Evolutionary conservation across 805 yeast species (phyloP).

Genomic region (Hanseniaspora vineae): DNA sequence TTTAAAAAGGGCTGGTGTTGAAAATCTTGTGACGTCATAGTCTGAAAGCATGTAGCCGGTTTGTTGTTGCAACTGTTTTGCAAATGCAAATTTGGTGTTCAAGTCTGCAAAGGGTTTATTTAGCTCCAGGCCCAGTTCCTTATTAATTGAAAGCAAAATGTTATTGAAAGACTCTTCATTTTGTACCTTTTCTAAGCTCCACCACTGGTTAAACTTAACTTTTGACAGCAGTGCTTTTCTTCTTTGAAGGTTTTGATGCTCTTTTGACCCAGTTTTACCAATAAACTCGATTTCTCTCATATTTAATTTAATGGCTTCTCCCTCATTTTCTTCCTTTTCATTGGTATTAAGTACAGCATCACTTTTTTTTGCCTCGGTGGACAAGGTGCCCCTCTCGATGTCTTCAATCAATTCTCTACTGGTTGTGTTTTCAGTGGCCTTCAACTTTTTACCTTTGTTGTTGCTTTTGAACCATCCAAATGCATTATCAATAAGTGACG

Average conservation of each 20-base stretch:
- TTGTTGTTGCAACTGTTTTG: conserved; percentile 22
- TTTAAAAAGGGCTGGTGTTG: conserved; percentile 18
- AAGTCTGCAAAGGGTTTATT: conserved; percentile 18
- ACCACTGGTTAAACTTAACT: background rate
- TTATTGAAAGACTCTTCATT: conserved; percentile 1
- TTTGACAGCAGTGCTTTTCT: background rate
- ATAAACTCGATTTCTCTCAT: background rate
- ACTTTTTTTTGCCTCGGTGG: too few relatives aligned
- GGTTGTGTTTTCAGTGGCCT: background rate
- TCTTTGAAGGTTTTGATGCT: background rate
- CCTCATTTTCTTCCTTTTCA: background rate
- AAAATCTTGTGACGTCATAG: conserved; percentile 21
- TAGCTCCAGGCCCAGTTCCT: conserved; percentile 10
- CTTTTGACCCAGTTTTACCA: background rate
- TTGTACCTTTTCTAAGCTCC: background rate
- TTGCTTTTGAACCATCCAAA: background rate
- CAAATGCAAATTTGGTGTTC: conserved; percentile 24
- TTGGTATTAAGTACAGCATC: background rate
- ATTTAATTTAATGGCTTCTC: background rate
- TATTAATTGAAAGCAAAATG: conserved; percentile 1
- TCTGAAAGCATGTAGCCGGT: conserved; percentile 30
- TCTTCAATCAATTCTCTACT: background rate
- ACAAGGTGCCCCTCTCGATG: background rate
- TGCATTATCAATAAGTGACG: background rate
- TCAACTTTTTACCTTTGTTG: background rate